Evolutionary conservation across 805 yeast genomes (phyloP).

Genomic region (Pichia ethanolica): DNA sequence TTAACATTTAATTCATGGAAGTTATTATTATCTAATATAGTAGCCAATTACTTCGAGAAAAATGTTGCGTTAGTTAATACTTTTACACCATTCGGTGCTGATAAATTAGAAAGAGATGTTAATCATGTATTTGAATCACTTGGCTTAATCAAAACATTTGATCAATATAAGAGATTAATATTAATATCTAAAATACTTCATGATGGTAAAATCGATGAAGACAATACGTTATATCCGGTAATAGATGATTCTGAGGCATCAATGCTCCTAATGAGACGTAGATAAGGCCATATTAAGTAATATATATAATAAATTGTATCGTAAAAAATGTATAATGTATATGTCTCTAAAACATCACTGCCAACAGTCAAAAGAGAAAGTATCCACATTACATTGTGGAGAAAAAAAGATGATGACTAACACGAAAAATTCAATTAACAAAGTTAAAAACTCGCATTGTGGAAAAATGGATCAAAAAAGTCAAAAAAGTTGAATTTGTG

Average conservation of each 20-base stretch:
- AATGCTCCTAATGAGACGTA: constrained; percentile 4
- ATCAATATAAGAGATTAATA: constrained; percentile 15
- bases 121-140: constrained; percentile 24
- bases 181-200: constrained; percentile 15
- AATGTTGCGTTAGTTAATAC: constrained; percentile 32
- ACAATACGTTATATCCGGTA: background rate
- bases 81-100: constrained; percentile 30
- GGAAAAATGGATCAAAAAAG: no score
- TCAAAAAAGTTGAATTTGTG: no score
- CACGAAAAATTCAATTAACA: no score
- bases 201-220: background rate
- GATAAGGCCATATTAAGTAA: background rate
- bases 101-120: constrained; percentile 28
- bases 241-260: constrained; percentile 1
- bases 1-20: constrained; percentile 25
- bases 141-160: constrained; percentile 16
- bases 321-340: no score
- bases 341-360: no score
- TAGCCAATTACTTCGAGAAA: constrained; percentile 32
- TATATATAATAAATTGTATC: no score
- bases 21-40: constrained; percentile 19
- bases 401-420: no score
- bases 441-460: no score
- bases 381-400: no score
- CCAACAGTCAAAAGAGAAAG: no score